Percentiles rank a stretch among this genome's conserved stretches.
Evolutionary conservation across 305 asterid species (phyloP).

Genomic region (Nicotiana rustica): DNA sequence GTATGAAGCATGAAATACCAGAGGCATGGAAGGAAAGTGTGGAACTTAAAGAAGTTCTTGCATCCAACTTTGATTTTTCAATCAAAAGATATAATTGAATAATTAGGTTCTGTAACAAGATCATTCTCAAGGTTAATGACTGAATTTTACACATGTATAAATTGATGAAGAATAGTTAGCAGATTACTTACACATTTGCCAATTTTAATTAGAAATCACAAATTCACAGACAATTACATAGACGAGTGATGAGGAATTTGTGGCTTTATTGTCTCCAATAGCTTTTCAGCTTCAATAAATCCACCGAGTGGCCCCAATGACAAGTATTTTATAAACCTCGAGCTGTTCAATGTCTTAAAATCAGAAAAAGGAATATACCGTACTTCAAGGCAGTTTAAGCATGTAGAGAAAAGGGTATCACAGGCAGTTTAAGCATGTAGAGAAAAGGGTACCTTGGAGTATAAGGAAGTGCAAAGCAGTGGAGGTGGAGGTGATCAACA

Average conservation of each 20-base stretch:
- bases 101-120: not conserved
- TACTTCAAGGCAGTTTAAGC: no score
- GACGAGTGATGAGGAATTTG: constrained; percentile 40
- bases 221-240: constrained; percentile 9
- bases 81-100: not conserved
- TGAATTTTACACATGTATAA: not conserved
- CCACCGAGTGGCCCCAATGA: constrained; percentile 80
- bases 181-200: constrained; percentile 9
- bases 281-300: constrained; percentile 69
- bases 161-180: not conserved
- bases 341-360: constrained; percentile 53
- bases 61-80: not conserved
- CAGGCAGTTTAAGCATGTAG: not conserved
- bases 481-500: constrained; percentile 87
- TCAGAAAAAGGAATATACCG: constrained; percentile 29
- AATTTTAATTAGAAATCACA: not conserved
- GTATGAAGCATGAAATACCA: not conserved
- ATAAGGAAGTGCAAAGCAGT: constrained; percentile 86
- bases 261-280: constrained; percentile 70
- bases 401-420: no score
- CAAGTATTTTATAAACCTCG: constrained; percentile 68
- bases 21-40: not conserved
- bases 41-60: not conserved
- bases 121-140: not conserved
- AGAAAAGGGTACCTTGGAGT: constrained; percentile 60